Base-by-base conservation (phyloP, 306 rosid genomes). In the Cucurbita moschata region DNA sequence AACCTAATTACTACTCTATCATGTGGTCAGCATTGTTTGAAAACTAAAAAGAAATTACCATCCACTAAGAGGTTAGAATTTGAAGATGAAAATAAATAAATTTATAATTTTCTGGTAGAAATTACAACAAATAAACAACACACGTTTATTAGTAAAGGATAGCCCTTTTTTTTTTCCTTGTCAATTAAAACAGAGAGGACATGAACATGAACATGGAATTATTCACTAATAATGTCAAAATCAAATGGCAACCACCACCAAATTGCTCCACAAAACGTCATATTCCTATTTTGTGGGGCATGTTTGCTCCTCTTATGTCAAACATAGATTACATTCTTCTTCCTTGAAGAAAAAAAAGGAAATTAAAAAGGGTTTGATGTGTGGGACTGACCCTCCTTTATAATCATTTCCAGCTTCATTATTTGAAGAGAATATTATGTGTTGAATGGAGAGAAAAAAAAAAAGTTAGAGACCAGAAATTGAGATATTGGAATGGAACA, bases 391-490 rank as follows among this genome's bases (percentile, higher is more conserved):
- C 49, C 79, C 62, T 76, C 65, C 75, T 82, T 80, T 82, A 74
- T 83, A 81, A 86, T 83, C 82, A 85, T 86, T 84, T 78, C 72
- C 43, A 81, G 75, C 85, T 86, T 92, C 49, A 68, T 68, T 87
- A 76, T 82, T 78, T 75, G 85, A 85, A 89, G 96, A 81, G 94
- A 92, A 89, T 89, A 87, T 75, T 72, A 53, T 82, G 83, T 81
- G 86, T 88, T 89, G 83, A 89, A 81, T 85, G 83, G 83, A 83
- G 65, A 82, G 87, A 84, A 87, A 69, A 19, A 19, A 21, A 82
- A 88, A 84, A 87, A 87, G 21, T 68, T 87, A 15, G 86, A 79
- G 78, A 85, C 85, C 80, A 81, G 81, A 83, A 85, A 81, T 81
- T 85, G 79, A 68, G 74, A 30, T 70, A 70, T 70, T 85, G 78